Evolutionary conservation across 192 early-diverging fungal genomes (phyloP), one percentile per base, ranked within the genome.

Genomic region (Gaertneriomyces sp.): DNA sequence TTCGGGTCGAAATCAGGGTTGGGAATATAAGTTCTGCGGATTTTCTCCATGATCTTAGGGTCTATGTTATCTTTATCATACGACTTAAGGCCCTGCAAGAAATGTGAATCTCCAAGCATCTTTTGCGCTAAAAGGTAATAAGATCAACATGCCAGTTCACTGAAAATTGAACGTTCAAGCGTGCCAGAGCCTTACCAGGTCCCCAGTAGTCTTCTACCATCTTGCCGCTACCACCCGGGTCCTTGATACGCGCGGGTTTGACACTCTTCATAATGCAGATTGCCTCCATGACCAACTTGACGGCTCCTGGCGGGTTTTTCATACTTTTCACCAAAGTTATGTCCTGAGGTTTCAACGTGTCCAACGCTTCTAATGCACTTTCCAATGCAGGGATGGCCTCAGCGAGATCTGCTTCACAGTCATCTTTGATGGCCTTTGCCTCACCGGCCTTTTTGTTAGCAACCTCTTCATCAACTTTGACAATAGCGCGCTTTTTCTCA

Each of bases 161-260:
- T 2, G 25, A 33, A 2, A 33, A 33, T 33, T 33, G 25, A 33
- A 2, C 25, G 2, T 33, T 33, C 25, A 33, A 33, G 25, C 25
- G 2, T 33, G 25, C 25, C 0, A 33, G 25, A 33, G 25, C 25
- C 25, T 33, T 33, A 33, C 25, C 25, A 6, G 76, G 76, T 10
- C 77, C 83, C 83, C 83, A 85, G 50, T 85, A 85, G 58, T 85
- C 83, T 42, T 85, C 83, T 20, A 85, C 81, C 83, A 85, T 85
- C 60, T 85, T 85, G 50, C 83, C 83, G 53, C 74, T 76, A 40
- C 83, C 83, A n/a, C 76, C 74, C 12, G 83, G 83, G 66, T 85
- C 83, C 60, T 85, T 85, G 57, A 85, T 85, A 58, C 83, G 71
- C 6, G 81, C 79, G 0, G 83, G 83, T 52, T 85, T 85, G 38